Evolutionary conservation across 75 land plant species (phyloP).

Genomic region (Larix kaempferi): DNA sequence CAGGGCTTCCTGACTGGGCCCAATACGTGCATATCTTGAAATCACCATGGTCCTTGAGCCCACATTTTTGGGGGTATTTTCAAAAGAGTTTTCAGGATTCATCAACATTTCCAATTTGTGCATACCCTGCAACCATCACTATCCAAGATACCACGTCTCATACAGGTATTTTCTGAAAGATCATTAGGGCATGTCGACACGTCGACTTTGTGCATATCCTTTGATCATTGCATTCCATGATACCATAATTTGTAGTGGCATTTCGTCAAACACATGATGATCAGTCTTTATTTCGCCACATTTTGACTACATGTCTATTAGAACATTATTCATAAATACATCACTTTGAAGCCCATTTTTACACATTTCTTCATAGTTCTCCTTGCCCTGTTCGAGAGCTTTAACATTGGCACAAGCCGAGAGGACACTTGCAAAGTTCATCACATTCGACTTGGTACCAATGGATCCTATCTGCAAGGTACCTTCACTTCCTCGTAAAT

Average conservation of each 20-base stretch:
- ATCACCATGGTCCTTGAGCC: slow-evolving; percentile 58
- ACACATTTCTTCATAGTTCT: slow-evolving; percentile 26
- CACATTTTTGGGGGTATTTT: slow-evolving; percentile 25
- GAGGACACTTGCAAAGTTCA: too few relatives aligned
- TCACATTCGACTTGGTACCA: too few relatives aligned
- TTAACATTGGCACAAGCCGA: background rate
- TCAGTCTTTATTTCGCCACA: slow-evolving; percentile 24
- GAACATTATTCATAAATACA: slow-evolving; percentile 21
- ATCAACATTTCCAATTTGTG: slow-evolving; percentile 35
- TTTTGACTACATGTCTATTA: slow-evolving; percentile 32
- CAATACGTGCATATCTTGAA: slow-evolving; percentile 53
- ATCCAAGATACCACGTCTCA: slow-evolving; percentile 54
- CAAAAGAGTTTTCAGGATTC: slow-evolving; percentile 48
- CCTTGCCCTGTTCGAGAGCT: slow-evolving; percentile 19
- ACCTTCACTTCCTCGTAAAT: too few relatives aligned
- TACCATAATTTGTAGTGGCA: slow-evolving; percentile 18
- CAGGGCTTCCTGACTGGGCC: slow-evolving; percentile 45
- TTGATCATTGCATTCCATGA: slow-evolving; percentile 36
- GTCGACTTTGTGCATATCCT: slow-evolving; percentile 16
- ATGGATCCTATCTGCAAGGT: too few relatives aligned
- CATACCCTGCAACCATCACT: slow-evolving; percentile 45
- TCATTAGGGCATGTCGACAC: slow-evolving; percentile 4
- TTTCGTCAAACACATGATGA: slow-evolving; percentile 22
- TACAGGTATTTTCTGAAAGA: slow-evolving; percentile 21
- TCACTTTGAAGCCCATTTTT: slow-evolving; percentile 22